Conservation (phyloP, 2,329 filamentous ascomycete species). For the Trichoderma afroharzianum region DNA sequence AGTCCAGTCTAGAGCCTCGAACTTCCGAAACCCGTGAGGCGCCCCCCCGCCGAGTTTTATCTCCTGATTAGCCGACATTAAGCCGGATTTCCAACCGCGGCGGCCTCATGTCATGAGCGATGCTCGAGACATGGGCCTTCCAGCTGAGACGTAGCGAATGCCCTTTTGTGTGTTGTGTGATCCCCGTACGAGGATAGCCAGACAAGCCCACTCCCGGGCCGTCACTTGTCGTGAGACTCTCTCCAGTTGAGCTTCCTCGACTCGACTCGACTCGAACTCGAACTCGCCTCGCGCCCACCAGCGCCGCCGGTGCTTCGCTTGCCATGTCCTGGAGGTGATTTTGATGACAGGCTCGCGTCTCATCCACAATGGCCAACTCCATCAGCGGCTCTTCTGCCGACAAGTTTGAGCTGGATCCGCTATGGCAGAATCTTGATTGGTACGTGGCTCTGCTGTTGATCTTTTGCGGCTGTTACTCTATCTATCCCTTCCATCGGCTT, state of each 20-base stretch:
- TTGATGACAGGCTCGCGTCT: constrained; percentile 7
- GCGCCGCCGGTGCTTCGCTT: background rate
- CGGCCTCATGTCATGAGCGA: constrained; percentile 1
- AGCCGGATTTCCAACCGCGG: constrained; percentile 13
- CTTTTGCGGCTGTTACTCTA: background rate
- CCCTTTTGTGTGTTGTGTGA: background rate
- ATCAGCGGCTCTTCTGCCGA: constrained; percentile 30
- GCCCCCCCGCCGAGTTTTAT: background rate
- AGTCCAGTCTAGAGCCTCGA: background rate
- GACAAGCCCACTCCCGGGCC: background rate
- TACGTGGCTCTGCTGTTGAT: constrained; percentile 41
- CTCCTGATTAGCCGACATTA: constrained; percentile 9
- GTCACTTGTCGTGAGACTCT: background rate
- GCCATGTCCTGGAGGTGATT: constrained; percentile 1
- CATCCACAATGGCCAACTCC: constrained; percentile 25
- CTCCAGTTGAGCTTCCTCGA: background rate
- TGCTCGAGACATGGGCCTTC: background rate
- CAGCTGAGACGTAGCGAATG: background rate
- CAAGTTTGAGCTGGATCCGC: constrained; percentile 46
- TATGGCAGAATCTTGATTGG: constrained; percentile 76
- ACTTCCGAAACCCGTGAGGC: background rate
- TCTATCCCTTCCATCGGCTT: background rate
- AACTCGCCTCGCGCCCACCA: background rate
- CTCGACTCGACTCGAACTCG: background rate
- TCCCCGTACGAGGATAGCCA: background rate